These are phyloP conservation scores for Dothidotthia symphoricarpi DNA, from an alignment of 2,329 filamentous ascomycete genomes.

Conservation along the genomic window DNA sequence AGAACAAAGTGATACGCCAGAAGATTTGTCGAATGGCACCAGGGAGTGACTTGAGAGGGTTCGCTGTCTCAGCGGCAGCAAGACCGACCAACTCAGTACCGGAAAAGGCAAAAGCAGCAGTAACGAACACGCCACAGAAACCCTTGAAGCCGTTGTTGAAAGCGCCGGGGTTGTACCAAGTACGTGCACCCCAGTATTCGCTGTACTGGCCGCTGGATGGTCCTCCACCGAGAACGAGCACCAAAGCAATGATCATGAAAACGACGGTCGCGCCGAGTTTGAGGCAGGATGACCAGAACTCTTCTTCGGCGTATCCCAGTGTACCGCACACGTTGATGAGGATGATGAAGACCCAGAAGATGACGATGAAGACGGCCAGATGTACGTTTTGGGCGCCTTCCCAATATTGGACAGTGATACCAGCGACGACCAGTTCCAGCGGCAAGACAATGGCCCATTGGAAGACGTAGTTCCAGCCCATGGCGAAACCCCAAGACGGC, in stretches of 20 bases:
- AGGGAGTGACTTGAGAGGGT: slow-evolving; percentile 53
- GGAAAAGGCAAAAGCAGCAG: slow-evolving; percentile 61
- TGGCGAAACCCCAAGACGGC: slow-evolving; percentile 46
- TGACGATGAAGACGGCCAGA: slow-evolving; percentile 39
- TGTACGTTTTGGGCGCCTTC: slow-evolving; percentile 11
- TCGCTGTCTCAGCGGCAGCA: slow-evolving; percentile 58
- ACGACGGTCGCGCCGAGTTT: slow-evolving; percentile 40
- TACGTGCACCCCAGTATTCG: slow-evolving; percentile 59
- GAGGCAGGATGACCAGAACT: slow-evolving; percentile 40
- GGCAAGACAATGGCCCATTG: slow-evolving; percentile 41
- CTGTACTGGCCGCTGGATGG: slow-evolving; percentile 49
- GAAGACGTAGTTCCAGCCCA: slow-evolving; percentile 41
- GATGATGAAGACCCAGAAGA: slow-evolving; percentile 41
- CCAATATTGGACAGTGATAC: slow-evolving; percentile 43
- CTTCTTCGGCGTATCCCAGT: slow-evolving; percentile 44
- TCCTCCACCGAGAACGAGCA: slow-evolving; percentile 57
- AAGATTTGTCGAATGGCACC: slow-evolving; percentile 48
- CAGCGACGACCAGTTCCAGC: slow-evolving; percentile 42
- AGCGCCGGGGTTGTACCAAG: slow-evolving; percentile 58
- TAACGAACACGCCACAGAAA: slow-evolving; percentile 63
- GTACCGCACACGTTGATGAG: slow-evolving; percentile 42
- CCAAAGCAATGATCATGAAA: slow-evolving; percentile 50
- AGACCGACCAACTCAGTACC: slow-evolving; percentile 63
- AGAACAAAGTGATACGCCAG: slow-evolving; percentile 50
- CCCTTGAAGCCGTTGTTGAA: slow-evolving; percentile 62